A percentile compares a stretch with the other conserved stretches of the same genome.
Evolutionary conservation across 2,329 filamentous ascomycete species (phyloP).

Genomic region (Diaporthe sp.): DNA sequence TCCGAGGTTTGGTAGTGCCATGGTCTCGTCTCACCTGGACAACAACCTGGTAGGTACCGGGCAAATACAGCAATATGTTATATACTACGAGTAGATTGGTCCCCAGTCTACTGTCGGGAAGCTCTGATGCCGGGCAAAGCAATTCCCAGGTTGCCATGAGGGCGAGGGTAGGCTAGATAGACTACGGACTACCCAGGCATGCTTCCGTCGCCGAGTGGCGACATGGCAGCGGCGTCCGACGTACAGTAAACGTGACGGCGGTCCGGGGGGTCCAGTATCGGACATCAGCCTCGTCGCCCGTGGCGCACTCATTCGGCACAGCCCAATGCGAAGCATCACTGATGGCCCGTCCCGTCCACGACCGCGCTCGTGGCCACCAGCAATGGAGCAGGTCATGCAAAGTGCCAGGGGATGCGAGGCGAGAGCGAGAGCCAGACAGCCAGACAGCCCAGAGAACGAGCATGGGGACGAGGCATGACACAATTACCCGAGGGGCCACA

Average conservation of each 20-base stretch:
- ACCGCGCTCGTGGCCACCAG: background rate
- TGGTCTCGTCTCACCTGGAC: conserved; percentile 15
- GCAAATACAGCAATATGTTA: background rate
- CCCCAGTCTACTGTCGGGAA: background rate
- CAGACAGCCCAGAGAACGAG: conserved; percentile 2
- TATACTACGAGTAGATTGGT: conserved; percentile 19
- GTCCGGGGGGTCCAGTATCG: background rate
- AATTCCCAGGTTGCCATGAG: background rate
- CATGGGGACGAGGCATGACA: conserved; percentile 24
- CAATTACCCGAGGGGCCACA: conserved; percentile 34
- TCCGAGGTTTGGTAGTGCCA: conserved; percentile 14
- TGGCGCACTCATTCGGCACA: background rate
- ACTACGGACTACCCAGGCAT: background rate
- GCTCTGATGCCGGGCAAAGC: conserved; percentile 6
- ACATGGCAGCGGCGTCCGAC: background rate
- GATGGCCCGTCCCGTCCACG: conserved; percentile 19
- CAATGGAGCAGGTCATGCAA: conserved; percentile 17
- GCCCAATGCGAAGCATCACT: conserved; percentile 12
- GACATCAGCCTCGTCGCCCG: background rate
- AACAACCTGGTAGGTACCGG: background rate
- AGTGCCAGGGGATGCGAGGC: conserved; percentile 26
- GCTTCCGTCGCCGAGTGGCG: background rate
- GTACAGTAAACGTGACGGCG: background rate
- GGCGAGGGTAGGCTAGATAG: background rate
- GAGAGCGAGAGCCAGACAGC: background rate